Evolutionary conservation across 192 early-diverging fungal genomes (phyloP), one percentile per base, ranked within the genome.

Genomic region (Backusella liffmaniae): DNA sequence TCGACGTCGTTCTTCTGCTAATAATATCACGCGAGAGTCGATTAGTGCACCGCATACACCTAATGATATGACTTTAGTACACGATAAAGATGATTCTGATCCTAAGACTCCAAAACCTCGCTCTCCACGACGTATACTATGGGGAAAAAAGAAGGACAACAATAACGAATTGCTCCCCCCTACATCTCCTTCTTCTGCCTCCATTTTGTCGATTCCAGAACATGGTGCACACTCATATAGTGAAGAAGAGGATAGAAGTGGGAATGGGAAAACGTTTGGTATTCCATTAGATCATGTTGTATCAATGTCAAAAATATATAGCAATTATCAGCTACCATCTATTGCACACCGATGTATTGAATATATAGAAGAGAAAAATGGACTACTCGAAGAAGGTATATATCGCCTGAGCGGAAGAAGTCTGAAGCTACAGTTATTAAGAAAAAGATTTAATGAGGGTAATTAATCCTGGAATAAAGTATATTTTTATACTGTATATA

Each of bases 291-390:
- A 96, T 72, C 85, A 89, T 30, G 93, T 92, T 0, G 88, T 98
- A 5, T 86, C 89, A 8, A 79, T 89, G 30, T 90, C 92, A 1
- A 82, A 88, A n/a, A 83, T 96, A 37, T 89, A 86, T 26, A 94
- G 94, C 65, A 88, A 88, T 10, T 91, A 93, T 76, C 90, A 93
- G 37, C 84, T 98, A 18, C 98, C 98, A 9, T 91, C 96, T 0
- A 90, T 99, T 30, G 92, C 98, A 4, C 97, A 96, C 84, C 85
- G 98, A 30, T 98, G 97, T 74, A 96, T 99, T 69, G 97, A 99
- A 87, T 99, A 94, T 72, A 82, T 99, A 41, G 97, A 99, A 76
- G 88, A 90, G 7, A 93, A 93, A 73, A 91, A 93, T 78, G 98
- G 96, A 8, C 88, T 84, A 62, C 69, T 92, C 30, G 98, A 99